Conservation (phyloP, 768 basidiomycete genomes). For the Russula ochroleuca region DNA sequence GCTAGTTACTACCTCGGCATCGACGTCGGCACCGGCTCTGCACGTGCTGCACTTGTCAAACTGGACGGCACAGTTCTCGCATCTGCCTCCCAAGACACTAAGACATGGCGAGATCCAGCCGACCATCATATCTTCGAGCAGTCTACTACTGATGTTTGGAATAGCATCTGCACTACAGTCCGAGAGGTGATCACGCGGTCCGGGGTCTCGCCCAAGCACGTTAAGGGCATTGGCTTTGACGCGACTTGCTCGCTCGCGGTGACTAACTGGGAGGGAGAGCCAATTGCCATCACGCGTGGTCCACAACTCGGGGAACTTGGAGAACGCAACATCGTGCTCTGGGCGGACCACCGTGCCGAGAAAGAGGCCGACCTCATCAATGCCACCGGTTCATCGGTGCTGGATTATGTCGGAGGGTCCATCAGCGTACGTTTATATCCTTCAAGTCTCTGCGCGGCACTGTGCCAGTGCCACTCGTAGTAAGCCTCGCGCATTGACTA, state of each 20-base stretch:
- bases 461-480: too few relatives aligned
- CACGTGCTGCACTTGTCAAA: constrained; percentile 77
- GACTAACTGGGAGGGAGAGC: constrained; percentile 63
- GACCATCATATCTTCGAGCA: constrained; percentile 97
- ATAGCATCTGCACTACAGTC: constrained; percentile 56
- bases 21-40: constrained; percentile 92
- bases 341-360: constrained; percentile 96
- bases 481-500: background rate
- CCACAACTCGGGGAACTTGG: constrained; percentile 56
- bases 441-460: background rate
- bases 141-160: constrained; percentile 87
- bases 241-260: constrained; percentile 97
- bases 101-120: constrained; percentile 75
- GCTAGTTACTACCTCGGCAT: constrained; percentile 60
- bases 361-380: constrained; percentile 91
- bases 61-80: constrained; percentile 65
- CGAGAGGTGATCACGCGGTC: constrained; percentile 58
- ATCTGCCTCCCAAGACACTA: constrained; percentile 76
- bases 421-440: constrained; percentile 68
- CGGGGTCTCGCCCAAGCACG: constrained; percentile 49
- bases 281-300: constrained; percentile 71
- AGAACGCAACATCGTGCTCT: constrained; percentile 84
- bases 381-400: constrained; percentile 70
- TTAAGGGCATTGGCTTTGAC: constrained; percentile 91
- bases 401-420: constrained; percentile 92